These are phyloP conservation scores for Lodderomyces jiufengensis DNA, from an alignment of 1,139 yeast species.

Conservation along the genomic window DNA sequence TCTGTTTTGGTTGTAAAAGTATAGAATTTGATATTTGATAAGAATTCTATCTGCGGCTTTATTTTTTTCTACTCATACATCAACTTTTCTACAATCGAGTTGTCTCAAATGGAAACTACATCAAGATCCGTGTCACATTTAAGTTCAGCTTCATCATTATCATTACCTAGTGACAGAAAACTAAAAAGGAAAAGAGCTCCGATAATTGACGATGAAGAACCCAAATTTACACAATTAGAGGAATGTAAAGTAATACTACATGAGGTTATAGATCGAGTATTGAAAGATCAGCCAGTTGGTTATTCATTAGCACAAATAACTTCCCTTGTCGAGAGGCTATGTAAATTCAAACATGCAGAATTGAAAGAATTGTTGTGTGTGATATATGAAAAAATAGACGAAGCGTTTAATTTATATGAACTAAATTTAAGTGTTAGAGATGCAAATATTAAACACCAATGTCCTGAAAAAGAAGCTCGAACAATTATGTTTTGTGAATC, in stretches of 20 bases:
- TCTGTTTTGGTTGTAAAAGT: not conserved
- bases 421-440: not conserved
- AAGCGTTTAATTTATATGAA: not conserved
- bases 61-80: too few species aligned
- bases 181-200: constrained; percentile 3
- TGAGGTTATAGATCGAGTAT: constrained; percentile 18
- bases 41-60: too few species aligned
- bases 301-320: constrained; percentile 28
- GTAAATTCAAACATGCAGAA: constrained; percentile 31
- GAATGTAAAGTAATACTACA: constrained; percentile 2
- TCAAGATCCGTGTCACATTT: not conserved
- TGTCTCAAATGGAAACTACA: too few species aligned
- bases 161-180: not conserved
- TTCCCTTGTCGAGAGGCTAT: constrained; percentile 30
- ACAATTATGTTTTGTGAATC: not conserved
- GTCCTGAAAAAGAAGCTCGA: not conserved
- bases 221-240: not conserved
- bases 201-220: constrained; percentile 1
- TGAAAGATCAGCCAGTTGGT: constrained; percentile 16
- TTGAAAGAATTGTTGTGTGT: constrained; percentile 26
- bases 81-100: too few species aligned
- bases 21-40: not conserved
- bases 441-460: not conserved
- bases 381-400: constrained; percentile 19
- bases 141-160: not conserved